Conservation (phyloP, 2,329 filamentous ascomycete species). For the Nigrospora osmanthi region DNA sequence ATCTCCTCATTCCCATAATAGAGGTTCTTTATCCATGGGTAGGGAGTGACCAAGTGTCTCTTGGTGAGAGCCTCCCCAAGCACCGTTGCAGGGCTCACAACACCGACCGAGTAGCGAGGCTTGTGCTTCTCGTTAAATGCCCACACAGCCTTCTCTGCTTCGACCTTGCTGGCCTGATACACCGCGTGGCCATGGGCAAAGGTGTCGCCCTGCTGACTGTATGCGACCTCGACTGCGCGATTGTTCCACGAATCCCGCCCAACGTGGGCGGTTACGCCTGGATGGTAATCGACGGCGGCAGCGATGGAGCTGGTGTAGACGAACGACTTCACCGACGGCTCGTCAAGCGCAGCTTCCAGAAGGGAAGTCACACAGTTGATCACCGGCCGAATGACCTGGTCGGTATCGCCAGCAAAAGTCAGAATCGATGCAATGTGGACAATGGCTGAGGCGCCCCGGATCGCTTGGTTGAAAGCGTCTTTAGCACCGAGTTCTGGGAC, state of each 20-base stretch:
- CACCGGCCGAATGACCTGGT: conserved; percentile 31
- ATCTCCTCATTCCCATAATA: neutral
- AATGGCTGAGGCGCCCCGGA: conserved; percentile 32
- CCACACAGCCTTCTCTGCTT: conserved; percentile 21
- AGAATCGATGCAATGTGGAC: conserved; percentile 36
- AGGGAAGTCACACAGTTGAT: conserved; percentile 26
- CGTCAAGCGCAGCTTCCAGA: conserved; percentile 29
- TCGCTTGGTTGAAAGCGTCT: conserved; percentile 28
- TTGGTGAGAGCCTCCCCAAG: conserved; percentile 10
- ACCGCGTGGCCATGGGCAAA: conserved; percentile 5
- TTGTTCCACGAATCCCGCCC: conserved; percentile 22
- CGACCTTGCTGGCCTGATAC: conserved; percentile 23
- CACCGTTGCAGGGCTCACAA: conserved; percentile 6
- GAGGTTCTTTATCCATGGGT: neutral
- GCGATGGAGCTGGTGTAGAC: conserved; percentile 18
- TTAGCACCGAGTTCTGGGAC: conserved; percentile 27
- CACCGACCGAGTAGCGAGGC: conserved; percentile 15
- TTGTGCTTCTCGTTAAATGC: conserved; percentile 16
- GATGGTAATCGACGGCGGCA: conserved; percentile 3
- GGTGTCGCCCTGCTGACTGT: conserved; percentile 13
- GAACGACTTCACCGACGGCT: conserved; percentile 26
- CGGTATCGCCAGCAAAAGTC: conserved; percentile 28
- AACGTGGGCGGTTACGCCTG: conserved; percentile 5
- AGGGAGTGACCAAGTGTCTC: conserved; percentile 7
- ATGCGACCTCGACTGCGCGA: conserved; percentile 17